Evolutionary conservation across 1,139 yeast species (phyloP).

Genomic region (Spencermartinsiella ligniputridi): DNA sequence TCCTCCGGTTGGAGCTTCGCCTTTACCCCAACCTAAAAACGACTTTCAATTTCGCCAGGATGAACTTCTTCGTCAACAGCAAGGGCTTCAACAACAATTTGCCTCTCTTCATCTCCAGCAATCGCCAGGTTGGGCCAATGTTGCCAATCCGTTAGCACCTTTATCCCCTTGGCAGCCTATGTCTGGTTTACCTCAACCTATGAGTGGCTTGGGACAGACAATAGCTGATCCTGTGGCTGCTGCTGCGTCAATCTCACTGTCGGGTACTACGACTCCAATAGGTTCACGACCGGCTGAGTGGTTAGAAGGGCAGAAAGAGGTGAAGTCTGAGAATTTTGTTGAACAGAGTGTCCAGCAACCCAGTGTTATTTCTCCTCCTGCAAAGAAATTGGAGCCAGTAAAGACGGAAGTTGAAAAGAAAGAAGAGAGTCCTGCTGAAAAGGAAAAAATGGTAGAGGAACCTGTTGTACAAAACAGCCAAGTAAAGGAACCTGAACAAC

Average conservation of each 20-base stretch:
- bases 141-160: conserved; percentile 10
- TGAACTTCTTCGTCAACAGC: conserved; percentile 13
- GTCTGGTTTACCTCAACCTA: neutral
- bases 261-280: neutral
- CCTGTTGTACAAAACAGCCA: neutral
- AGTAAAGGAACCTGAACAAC: neutral
- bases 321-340: neutral
- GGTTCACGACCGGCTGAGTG: neutral
- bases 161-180: conserved; percentile 20
- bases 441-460: neutral
- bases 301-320: neutral
- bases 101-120: conserved; percentile 16
- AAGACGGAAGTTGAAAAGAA: no score
- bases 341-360: neutral
- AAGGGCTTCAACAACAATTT: conserved; percentile 20
- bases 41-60: neutral
- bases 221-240: conserved; percentile 14
- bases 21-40: conserved; percentile 6
- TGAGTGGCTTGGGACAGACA: neutral
- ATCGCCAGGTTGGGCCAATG: conserved; percentile 6
- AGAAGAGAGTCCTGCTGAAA: no score
- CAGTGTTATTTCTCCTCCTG: neutral
- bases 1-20: conserved; percentile 26
- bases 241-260: conserved; percentile 4
- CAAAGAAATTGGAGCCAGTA: neutral